Evolutionary conservation across 768 basidiomycete species (phyloP).

Genomic region (Hypholoma fasciculare): DNA sequence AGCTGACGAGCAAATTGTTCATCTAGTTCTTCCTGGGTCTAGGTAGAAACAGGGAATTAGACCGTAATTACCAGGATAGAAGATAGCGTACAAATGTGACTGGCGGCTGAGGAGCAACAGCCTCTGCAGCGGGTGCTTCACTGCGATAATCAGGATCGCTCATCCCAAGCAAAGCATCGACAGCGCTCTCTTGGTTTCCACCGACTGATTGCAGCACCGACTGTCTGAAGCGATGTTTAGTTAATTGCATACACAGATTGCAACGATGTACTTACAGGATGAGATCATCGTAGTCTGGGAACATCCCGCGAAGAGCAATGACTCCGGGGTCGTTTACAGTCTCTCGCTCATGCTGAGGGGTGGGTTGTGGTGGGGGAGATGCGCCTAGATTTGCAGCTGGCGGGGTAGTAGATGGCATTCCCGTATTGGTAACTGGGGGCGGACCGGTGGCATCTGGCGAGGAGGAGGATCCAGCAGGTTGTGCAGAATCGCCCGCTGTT

Average conservation of each 20-base stretch:
- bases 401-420: neutral
- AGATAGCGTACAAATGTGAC: conserved; percentile 24
- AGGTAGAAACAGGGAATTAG: conserved; percentile 1
- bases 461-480: neutral
- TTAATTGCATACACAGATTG: neutral
- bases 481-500: neutral
- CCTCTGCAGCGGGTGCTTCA: conserved; percentile 29
- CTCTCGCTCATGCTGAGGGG: conserved; percentile 13
- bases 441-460: neutral
- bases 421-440: neutral
- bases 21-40: conserved; percentile 72
- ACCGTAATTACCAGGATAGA: neutral
- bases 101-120: conserved; percentile 15
- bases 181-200: conserved; percentile 72
- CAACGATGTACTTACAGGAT: conserved; percentile 50
- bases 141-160: conserved; percentile 74
- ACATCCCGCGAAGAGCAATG: conserved; percentile 61
- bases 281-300: conserved; percentile 78
- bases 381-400: neutral
- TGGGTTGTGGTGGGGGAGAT: conserved; percentile 1
- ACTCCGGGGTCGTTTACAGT: conserved; percentile 47
- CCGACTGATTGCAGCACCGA: conserved; percentile 73
- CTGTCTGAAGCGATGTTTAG: conserved; percentile 35
- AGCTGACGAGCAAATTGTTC: conserved; percentile 78
- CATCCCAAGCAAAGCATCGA: conserved; percentile 82